Evolutionary conservation across 176 grass and related monocot genomes (phyloP), one percentile per base, ranked within the genome.

Genomic region (Pontederia crassipes): DNA sequence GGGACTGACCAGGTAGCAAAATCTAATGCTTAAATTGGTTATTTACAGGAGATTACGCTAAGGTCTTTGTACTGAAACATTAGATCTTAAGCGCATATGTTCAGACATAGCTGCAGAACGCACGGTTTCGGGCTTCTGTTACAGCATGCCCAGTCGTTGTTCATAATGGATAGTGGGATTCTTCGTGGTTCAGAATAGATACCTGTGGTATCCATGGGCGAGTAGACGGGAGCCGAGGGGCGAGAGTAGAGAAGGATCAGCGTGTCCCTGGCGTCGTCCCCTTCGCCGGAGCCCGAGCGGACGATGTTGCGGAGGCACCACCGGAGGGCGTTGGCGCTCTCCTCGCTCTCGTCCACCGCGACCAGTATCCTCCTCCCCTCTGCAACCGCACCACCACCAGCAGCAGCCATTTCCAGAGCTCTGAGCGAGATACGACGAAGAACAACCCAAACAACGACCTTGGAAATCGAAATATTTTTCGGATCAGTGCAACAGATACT

Each of bases 281-380:
- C 45, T 15, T 45, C 60, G 28, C 17, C 59, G 10, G 67, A 55
- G 47, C 11, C 28, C 13, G 46, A 49, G 12, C 24, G 81, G 9
- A 58, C 46, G 46, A 95, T 68, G 78, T 70, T 85, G 55, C 59
- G 7, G 26, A 95, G 85, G 63, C 82, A 86, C 89, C 89, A 95
- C 58, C 55, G 77, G 49, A 95, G 79, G 12, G 85, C 85, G 46
- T 55, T 59, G 61, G 49, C 59, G 89, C 89, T 89, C 79, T 95
- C 85, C 73, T 86, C 79, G 58, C 89, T 69, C 72, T 86, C 85
- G 69, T 89, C 89, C 82, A 95, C 79, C 16, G 85, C 82, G 79
- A 89, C 85, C 74, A 86, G 12, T 8, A 86, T 81, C 71, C 75
- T 58, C 61, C 71, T 56, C 58, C 55, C 74, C 46, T 62, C 65